A percentile compares a stretch with the other conserved stretches of the same genome.
phyloP scores from a whole-genome alignment of 345 rosid species.

The Eucalyptus erythrocorys region DNA sequence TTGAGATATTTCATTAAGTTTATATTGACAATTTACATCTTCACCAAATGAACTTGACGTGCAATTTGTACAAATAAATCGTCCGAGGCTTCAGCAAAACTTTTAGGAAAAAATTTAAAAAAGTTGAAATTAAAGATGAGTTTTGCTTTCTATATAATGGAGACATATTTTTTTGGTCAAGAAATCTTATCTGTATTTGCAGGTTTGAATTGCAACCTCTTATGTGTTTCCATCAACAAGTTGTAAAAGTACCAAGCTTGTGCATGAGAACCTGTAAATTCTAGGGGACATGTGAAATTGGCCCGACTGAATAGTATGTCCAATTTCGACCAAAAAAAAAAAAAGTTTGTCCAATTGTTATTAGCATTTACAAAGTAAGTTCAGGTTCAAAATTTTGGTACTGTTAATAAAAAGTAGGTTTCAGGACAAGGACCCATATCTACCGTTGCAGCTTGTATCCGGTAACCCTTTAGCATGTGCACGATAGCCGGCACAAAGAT shows the following conservation, averaged over 20 bases:
- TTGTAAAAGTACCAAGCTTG: not conserved
- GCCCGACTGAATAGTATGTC: not conserved
- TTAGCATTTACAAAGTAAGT: not conserved
- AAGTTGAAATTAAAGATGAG: not conserved
- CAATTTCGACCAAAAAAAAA: too few relatives aligned
- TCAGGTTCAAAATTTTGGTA: not conserved
- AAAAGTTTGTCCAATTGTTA: not conserved
- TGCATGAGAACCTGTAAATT: not conserved
- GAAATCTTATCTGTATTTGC: not conserved
- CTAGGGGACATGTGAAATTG: not conserved
- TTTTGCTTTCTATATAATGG: not conserved
- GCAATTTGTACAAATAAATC: not conserved
- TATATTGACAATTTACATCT: not conserved
- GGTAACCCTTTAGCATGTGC: not conserved
- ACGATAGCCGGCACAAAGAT: not conserved
- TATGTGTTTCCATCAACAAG: not conserved
- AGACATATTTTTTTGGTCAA: not conserved
- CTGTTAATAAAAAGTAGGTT: not conserved
- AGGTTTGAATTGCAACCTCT: not conserved
- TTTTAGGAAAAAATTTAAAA: fast-evolving
- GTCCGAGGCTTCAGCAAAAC: not conserved
- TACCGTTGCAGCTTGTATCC: not conserved
- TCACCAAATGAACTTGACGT: not conserved
- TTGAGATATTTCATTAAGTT: not conserved
- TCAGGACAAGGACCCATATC: not conserved